Evolutionary conservation across 2,329 filamentous ascomycete species (phyloP), one percentile per base, ranked within the genome.

Genomic region (Pseudogymnoascus sp.): DNA sequence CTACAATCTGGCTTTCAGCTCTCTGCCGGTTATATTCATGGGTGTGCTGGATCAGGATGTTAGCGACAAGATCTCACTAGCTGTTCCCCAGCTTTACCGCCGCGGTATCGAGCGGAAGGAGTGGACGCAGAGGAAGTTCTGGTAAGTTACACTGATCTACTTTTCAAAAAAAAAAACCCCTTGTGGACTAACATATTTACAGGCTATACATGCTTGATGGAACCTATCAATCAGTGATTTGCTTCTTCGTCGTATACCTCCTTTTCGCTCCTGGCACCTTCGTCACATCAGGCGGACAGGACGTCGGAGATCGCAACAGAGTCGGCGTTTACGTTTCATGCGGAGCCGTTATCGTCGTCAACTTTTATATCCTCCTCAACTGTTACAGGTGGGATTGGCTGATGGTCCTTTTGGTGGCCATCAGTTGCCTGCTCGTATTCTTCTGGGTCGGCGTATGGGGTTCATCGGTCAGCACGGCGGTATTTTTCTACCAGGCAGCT

Each of bases 371-470:
- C 68, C 80, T 99, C 67, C 87, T 97, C 78, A 99, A 99, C 77
- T 96, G 90, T 0, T 97, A 96, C 75, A 86, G 93, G 65, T 99
- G 95, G 95, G 95, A 99, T 75, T 99, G 93, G 93, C 81, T 99
- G 70, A 96, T 96, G 77, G 76, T 93, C 21, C 79, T 96, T 64
- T 88, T 97, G 65, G 88, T 96, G 60, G 77, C 77, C 23, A 83
- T 97, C 74, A 96, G 92, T 76, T 89, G 89, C 65, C 74, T 97
- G 31, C 84, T 97, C 70, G 85, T 97, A 71, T 99, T 92, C 81
- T 89, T 96, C 78, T 97, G 95, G 92, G 97, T 95, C 5, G 95
- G 92, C 31, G 83, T 96, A 38, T 99, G 96, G 77, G 83, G 83
- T 0, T 75, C 81, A 3, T 75, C 70, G 4, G 76, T 74, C 33